Evolutionary conservation across 2,329 filamentous ascomycete species (phyloP).

Genomic region (Amphichorda felina): DNA sequence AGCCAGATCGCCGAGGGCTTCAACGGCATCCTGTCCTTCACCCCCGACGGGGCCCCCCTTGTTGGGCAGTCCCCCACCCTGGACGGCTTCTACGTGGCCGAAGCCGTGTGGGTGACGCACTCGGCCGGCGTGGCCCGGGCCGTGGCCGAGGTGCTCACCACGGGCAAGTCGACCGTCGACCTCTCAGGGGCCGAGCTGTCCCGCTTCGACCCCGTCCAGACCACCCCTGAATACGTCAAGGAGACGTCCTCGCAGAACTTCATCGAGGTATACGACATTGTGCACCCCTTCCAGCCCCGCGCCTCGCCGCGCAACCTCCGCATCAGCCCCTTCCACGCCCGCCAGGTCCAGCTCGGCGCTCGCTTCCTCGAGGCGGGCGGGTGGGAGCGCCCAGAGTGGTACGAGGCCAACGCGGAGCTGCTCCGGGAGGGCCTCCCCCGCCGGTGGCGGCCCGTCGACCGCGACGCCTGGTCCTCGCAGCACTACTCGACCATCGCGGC

Average conservation of each 20-base stretch:
- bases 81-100: constrained; percentile 51
- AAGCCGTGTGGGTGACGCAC: constrained; percentile 57
- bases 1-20: constrained; percentile 46
- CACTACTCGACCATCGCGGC: constrained; percentile 47
- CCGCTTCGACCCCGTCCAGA: constrained; percentile 50
- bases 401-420: constrained; percentile 40
- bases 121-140: constrained; percentile 51
- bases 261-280: constrained; percentile 51
- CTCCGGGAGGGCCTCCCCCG: constrained; percentile 36
- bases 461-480: constrained; percentile 45
- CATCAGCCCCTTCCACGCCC: constrained; percentile 43
- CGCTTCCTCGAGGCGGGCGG: constrained; percentile 47
- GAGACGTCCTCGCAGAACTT: constrained; percentile 52
- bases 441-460: constrained; percentile 39
- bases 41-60: constrained; percentile 49
- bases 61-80: constrained; percentile 45
- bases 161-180: constrained; percentile 41
- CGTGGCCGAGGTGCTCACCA: constrained; percentile 44
- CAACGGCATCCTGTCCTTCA: constrained; percentile 57
- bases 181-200: constrained; percentile 46
- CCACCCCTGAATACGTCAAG: constrained; percentile 39
- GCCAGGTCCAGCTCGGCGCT: constrained; percentile 41
- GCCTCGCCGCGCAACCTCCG: constrained; percentile 46
- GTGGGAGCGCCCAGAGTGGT: constrained; percentile 55
- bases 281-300: constrained; percentile 47